Percentiles rank a stretch among this genome's conserved stretches.
Conservation (phyloP, 225 moss, liverwort and hornwort species). For the Antitrichia curtipendula region DNA sequence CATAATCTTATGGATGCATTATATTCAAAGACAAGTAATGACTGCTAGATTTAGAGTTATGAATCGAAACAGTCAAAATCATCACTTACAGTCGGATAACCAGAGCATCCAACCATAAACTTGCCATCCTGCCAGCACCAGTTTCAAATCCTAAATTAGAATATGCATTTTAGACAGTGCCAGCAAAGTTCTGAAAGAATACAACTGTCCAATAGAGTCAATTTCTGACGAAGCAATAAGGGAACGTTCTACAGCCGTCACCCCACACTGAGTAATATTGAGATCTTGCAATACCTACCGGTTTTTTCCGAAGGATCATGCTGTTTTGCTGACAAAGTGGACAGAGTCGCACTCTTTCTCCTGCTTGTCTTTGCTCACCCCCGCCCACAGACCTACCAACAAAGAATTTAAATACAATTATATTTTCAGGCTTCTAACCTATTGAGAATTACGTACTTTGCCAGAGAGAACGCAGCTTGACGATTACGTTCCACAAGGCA, state of each 20-base stretch:
- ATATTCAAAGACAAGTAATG: neutral
- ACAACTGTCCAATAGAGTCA: neutral
- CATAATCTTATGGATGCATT: neutral
- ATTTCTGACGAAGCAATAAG: neutral
- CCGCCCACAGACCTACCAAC: slow-evolving; percentile 62
- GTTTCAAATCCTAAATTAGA: neutral
- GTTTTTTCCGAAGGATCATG: slow-evolving; percentile 72
- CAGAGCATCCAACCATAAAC: slow-evolving; percentile 83
- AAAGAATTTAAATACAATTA: neutral
- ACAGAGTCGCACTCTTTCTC: slow-evolving; percentile 77
- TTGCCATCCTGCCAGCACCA: slow-evolving; percentile 61
- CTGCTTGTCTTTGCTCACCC: slow-evolving; percentile 53
- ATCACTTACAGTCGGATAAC: slow-evolving; percentile 78
- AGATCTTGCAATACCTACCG: slow-evolving; percentile 30
- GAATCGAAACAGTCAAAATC: neutral
- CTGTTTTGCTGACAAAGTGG: slow-evolving; percentile 65
- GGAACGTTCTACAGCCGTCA: neutral
- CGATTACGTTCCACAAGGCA: neutral
- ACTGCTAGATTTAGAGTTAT: neutral
- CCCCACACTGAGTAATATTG: neutral
- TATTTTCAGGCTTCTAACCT: neutral
- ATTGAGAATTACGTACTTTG: neutral
- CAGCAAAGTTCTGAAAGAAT: neutral
- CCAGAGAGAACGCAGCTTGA: neutral
- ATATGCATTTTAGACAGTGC: neutral